Percentiles rank a stretch among this genome's conserved stretches.
Evolutionary conservation across 179 eudicot genomes (phyloP).

Genomic region (Heliamphora pulchella): DNA sequence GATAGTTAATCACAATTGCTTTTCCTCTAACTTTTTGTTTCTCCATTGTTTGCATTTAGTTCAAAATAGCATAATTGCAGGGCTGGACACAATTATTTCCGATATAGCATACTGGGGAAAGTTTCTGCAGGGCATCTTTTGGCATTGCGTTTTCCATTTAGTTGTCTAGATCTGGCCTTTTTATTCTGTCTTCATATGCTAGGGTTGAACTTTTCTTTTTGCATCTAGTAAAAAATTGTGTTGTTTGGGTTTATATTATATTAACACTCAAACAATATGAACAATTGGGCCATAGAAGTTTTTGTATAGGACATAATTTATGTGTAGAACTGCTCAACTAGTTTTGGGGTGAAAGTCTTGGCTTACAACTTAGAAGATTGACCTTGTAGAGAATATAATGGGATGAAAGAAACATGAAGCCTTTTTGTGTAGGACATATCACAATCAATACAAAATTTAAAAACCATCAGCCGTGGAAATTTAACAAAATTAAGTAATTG

Average conservation of each 20-base stretch:
- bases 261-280: background rate
- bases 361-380: no score
- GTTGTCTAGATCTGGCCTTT: background rate
- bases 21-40: background rate
- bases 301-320: background rate
- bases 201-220: background rate
- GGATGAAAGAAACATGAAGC: no score
- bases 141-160: no score
- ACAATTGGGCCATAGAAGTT: background rate
- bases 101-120: background rate
- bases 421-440: background rate
- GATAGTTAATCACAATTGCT: background rate
- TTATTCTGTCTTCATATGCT: no score
- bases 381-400: no score
- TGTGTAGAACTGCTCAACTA: background rate
- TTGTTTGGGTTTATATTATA: background rate
- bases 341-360: background rate
- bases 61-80: background rate
- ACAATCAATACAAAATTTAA: constrained; percentile 21
- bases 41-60: background rate
- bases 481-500: background rate
- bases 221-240: background rate
- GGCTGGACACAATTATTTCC: background rate
- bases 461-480: background rate
- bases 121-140: no score